Percentiles rank a stretch among this genome's conserved stretches.
Conservation (phyloP, 148 eudicot genomes). For the Beta vulgaris region DNA sequence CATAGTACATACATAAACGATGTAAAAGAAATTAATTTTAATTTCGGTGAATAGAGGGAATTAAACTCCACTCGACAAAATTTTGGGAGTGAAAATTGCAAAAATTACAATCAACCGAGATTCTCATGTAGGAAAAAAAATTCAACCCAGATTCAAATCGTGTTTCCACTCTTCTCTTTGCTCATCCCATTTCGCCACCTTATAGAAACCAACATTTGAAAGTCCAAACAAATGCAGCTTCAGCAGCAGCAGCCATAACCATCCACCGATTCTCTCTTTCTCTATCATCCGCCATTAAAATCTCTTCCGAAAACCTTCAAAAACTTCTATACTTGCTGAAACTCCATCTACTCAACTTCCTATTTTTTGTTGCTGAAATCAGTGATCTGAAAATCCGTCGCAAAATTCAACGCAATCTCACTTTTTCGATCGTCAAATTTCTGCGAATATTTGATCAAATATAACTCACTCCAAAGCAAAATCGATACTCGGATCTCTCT, state of each 20-base stretch:
- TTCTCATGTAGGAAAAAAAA: no score
- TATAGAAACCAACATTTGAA: slow-evolving; percentile 5
- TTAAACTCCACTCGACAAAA: no score
- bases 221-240: not conserved
- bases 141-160: not conserved
- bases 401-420: not conserved
- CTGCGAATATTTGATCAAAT: not conserved
- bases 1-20: no score
- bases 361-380: not conserved
- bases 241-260: not conserved
- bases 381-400: slow-evolving; percentile 4
- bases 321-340: not conserved
- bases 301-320: not conserved
- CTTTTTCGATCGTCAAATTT: not conserved
- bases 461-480: not conserved
- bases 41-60: no score
- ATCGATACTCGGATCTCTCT: not conserved
- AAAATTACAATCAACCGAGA: no score
- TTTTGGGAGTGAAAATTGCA: no score
- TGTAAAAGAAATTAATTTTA: no score
- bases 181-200: not conserved
- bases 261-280: not conserved
- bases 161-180: not conserved
- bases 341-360: slow-evolving; percentile 5
- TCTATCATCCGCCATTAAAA: not conserved